phyloP scores from a whole-genome alignment of 805 yeast species.

The Gaillardinia entomophila region DNA sequence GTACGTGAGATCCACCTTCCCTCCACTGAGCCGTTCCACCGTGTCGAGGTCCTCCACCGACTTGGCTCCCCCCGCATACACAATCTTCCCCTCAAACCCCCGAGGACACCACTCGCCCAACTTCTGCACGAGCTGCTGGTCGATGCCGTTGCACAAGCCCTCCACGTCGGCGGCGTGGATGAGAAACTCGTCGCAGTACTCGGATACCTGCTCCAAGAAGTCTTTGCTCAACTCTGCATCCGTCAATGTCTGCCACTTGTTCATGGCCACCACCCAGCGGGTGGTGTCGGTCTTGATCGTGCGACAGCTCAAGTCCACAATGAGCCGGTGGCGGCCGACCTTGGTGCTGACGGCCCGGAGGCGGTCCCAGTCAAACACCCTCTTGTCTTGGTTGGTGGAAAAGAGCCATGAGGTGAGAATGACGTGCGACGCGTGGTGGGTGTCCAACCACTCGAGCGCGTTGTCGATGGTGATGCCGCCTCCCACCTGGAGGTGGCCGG shows the following conservation, averaged over 20 bases:
- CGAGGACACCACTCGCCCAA: constrained; percentile 72
- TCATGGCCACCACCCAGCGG: constrained; percentile 93
- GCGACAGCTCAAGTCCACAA: constrained; percentile 87
- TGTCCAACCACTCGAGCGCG: constrained; percentile 71
- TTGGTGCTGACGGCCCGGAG: constrained; percentile 42
- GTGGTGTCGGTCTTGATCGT: constrained; percentile 17
- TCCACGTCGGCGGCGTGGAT: constrained; percentile 99
- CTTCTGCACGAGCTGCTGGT: constrained; percentile 62
- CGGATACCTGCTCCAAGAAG: constrained; percentile 48
- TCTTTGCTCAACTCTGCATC: constrained; percentile 48
- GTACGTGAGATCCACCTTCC: constrained; percentile 84
- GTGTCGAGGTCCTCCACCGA: constrained; percentile 58
- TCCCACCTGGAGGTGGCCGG: constrained; percentile 72
- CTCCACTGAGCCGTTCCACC: constrained; percentile 64
- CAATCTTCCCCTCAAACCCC: constrained; percentile 58
- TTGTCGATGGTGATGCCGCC: constrained; percentile 82
- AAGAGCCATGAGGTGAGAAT: constrained; percentile 92
- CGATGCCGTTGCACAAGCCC: constrained; percentile 92
- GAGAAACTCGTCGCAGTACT: constrained; percentile 78
- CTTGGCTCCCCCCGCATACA: constrained; percentile 97
- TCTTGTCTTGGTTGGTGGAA: constrained; percentile 44
- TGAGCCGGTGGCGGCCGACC: constrained; percentile 65
- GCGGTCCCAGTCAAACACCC: constrained; percentile 41
- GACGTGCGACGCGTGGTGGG: constrained; percentile 72
- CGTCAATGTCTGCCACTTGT: constrained; percentile 94